Evolutionary conservation across 2,329 filamentous ascomycete species (phyloP), one percentile per base, ranked within the genome.

Genomic region (Nemania sp.): DNA sequence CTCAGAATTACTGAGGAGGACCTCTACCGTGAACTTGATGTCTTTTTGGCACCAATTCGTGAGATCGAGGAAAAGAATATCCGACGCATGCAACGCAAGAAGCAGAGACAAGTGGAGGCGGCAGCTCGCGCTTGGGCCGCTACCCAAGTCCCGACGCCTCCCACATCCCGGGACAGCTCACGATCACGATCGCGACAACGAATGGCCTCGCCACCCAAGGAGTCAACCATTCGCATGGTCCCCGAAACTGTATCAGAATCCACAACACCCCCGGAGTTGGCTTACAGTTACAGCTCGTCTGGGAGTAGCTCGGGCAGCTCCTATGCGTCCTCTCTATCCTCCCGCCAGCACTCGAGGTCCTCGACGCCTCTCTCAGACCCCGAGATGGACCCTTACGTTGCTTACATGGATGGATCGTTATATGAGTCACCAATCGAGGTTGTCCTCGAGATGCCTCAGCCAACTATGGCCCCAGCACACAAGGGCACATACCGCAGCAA

Each of bases 21-120:
- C 76, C 90, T 99, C 51, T 93, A 97, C 84, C 86, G 85, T 73
- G 93, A 97, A 80, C 87, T 98, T 47, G 93, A 98, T 74, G 88
- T 88, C 49, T 98, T 98, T 86, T 88, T 99, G 52, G 90, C 90
- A 38, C 95, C 95, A 29, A 92, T 98, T 77, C 92, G 94, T 69
- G 84, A 87, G 68, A 82, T 90, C 62, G 80, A 83, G 70, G 83
- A 83, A 53, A 82, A 84, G 76, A 82, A 87, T 73, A 80, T 80
- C 62, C 83, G 84, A 73, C 85, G 84, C 79, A 78, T 85, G 74
- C 81, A 83, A 71, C 82, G 85, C 73, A 77, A 73, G 74, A 74
- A 75, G 57, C 70, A 76, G 43, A 82, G 81, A 73, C 80, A 84
- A 77, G 80, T 83, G 76, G 81, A 84, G n/a, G 57, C 62, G 47